phyloP scores from a whole-genome alignment of 495 filamentous ascomycete genomes.

The Penicillium chermesinum region DNA sequence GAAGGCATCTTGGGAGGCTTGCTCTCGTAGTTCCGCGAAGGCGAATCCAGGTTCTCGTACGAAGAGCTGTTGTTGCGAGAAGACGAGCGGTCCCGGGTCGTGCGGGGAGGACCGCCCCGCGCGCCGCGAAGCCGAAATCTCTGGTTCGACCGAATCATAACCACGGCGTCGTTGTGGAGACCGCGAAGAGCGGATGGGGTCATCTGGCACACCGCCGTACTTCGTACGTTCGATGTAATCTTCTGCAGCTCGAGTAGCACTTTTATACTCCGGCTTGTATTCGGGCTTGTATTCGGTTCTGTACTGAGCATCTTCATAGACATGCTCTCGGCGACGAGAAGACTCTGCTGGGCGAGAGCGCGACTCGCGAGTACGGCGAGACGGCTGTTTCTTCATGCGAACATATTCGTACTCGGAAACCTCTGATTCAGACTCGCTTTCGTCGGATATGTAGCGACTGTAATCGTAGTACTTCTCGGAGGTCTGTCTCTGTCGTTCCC shows the following conservation, averaged over 20 bases:
- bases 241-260: slow-evolving; percentile 11
- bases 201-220: neutral
- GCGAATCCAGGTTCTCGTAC: slow-evolving; percentile 28
- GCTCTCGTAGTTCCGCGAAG: neutral
- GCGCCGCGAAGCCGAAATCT: slow-evolving; percentile 23
- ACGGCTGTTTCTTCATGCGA: slow-evolving; percentile 12
- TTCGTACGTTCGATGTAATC: slow-evolving; percentile 19
- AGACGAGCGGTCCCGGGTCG: slow-evolving; percentile 21
- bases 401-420: slow-evolving; percentile 20
- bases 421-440: slow-evolving; percentile 29
- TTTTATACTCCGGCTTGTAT: slow-evolving; percentile 11
- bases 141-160: slow-evolving; percentile 36
- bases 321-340: slow-evolving; percentile 15
- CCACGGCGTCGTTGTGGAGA: slow-evolving; percentile 30
- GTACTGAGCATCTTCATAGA: slow-evolving; percentile 21
- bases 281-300: slow-evolving; percentile 15
- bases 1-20: slow-evolving; percentile 31
- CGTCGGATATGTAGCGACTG: slow-evolving; percentile 28
- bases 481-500: slow-evolving; percentile 44
- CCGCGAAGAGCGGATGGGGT: slow-evolving; percentile 17
- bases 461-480: slow-evolving; percentile 40
- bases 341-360: slow-evolving; percentile 16
- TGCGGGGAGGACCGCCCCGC: slow-evolving; percentile 29
- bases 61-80: slow-evolving; percentile 33
- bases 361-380: slow-evolving; percentile 14